phyloP scores from a whole-genome alignment of 2,329 filamentous ascomycete species.

The Pezicula radicicola region DNA sequence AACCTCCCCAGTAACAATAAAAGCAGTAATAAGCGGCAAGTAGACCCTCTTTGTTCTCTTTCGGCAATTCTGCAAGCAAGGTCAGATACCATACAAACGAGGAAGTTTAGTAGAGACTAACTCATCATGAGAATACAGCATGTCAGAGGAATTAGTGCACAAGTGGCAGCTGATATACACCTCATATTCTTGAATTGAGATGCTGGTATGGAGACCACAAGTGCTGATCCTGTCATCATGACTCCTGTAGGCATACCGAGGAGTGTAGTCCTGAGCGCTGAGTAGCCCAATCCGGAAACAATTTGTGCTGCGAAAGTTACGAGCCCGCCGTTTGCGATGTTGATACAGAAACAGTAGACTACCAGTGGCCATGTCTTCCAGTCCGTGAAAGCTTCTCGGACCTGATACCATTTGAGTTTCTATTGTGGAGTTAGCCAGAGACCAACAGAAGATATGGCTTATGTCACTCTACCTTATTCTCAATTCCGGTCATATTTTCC shows the following conservation, averaged over 20 bases:
- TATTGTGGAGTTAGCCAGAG: neutral
- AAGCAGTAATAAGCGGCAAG: conserved; percentile 31
- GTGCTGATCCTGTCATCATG: conserved; percentile 23
- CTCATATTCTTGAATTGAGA: conserved; percentile 2
- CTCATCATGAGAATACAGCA: conserved; percentile 29
- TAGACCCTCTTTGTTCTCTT: conserved; percentile 25
- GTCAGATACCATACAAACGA: neutral
- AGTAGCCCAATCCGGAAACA: conserved; percentile 24
- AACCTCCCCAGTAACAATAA: conserved; percentile 30
- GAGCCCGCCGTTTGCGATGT: conserved; percentile 27
- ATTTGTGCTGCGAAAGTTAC: conserved; percentile 27
- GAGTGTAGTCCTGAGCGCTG: conserved; percentile 18
- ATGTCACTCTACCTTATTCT: neutral
- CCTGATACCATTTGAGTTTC: conserved; percentile 8
- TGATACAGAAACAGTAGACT: conserved; percentile 13
- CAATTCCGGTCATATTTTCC: conserved; percentile 11
- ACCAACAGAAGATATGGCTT: neutral
- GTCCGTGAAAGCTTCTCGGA: conserved; percentile 7
- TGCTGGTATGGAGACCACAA: conserved; percentile 16
- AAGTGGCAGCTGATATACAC: conserved; percentile 12
- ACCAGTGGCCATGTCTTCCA: conserved; percentile 6
- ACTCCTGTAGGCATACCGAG: conserved; percentile 27
- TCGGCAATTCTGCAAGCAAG: conserved; percentile 15
- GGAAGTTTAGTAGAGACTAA: neutral
- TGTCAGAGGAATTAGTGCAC: conserved; percentile 24